Conservation (phyloP, 345 rosid species). For the Citropsis articulata region DNA sequence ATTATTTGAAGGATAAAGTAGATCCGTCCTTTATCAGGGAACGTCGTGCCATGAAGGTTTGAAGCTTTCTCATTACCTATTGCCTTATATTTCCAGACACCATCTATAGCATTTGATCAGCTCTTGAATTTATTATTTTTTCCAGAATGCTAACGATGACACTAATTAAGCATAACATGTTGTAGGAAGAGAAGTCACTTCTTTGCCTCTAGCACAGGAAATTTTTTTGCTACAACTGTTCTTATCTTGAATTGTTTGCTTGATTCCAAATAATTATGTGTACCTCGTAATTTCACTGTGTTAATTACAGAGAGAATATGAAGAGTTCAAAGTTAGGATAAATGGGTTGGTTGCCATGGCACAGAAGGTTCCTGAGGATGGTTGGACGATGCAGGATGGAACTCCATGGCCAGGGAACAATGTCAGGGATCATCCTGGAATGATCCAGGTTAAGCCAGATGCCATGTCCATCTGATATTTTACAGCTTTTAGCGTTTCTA, state of each 20-base stretch:
- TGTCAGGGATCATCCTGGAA: conserved; percentile 91
- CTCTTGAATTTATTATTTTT: not conserved
- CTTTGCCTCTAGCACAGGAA: not conserved
- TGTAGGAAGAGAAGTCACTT: not conserved
- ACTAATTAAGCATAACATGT: not conserved
- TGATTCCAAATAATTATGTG: conserved; percentile 4
- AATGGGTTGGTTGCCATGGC: conserved; percentile 77
- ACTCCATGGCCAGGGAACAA: conserved; percentile 94
- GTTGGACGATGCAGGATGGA: conserved; percentile 97
- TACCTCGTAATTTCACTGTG: conserved; percentile 9
- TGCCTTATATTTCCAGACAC: not conserved
- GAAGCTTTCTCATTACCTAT: conserved; percentile 6
- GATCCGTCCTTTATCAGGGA: conserved; percentile 71
- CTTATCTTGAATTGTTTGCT: not conserved
- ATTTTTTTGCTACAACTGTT: not conserved
- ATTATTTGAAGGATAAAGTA: conserved; percentile 72
- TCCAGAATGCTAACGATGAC: conserved; percentile 2
- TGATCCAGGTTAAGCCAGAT: conserved; percentile 68
- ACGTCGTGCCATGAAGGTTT: conserved; percentile 84
- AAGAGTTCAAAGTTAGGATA: conserved; percentile 78
- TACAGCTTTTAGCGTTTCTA: not conserved
- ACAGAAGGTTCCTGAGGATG: conserved; percentile 91
- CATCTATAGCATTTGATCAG: not conserved
- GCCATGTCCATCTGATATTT: not conserved
- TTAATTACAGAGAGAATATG: conserved; percentile 69